A percentile compares a stretch with the other conserved stretches of the same genome.
These are phyloP conservation scores for Meyerozyma carpophila DNA, from an alignment of 1,139 yeast species.

Conservation along the genomic window DNA sequence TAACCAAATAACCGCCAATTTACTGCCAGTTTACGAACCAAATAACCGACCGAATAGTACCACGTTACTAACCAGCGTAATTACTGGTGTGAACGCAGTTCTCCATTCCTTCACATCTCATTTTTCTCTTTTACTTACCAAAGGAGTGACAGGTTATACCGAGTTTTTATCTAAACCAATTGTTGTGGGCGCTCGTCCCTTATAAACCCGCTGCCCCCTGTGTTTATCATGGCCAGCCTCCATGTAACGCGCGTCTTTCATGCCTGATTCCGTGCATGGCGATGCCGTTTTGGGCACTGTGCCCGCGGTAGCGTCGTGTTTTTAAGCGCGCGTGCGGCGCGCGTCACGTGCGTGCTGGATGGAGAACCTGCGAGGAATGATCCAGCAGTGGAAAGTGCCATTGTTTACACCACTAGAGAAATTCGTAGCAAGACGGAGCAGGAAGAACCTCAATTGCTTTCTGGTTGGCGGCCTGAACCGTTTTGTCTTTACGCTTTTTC, in stretches of 20 bases:
- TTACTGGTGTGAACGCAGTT: no score
- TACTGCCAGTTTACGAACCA: no score
- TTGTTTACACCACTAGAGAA: background rate
- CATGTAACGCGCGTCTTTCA: background rate
- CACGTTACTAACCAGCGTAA: no score
- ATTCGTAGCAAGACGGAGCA: no score
- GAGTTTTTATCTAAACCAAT: constrained; percentile 1
- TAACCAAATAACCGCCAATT: no score
- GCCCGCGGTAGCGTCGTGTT: background rate
- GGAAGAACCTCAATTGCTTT: background rate
- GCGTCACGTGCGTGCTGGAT: background rate
- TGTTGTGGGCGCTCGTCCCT: background rate
- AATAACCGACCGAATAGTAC: no score
- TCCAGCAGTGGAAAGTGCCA: background rate
- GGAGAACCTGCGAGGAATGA: background rate
- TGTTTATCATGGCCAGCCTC: background rate
- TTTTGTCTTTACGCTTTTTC: background rate
- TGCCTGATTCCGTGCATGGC: constrained; percentile 1
- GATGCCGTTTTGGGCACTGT: constrained; percentile 1
- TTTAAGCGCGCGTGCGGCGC: background rate
- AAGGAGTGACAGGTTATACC: constrained; percentile 3
- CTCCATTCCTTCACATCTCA: no score
- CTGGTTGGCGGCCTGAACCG: no score
- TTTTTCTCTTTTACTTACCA: background rate
- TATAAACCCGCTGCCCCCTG: background rate